phyloP scores from a whole-genome alignment of 805 yeast species.

The Brettanomyces nanus region DNA sequence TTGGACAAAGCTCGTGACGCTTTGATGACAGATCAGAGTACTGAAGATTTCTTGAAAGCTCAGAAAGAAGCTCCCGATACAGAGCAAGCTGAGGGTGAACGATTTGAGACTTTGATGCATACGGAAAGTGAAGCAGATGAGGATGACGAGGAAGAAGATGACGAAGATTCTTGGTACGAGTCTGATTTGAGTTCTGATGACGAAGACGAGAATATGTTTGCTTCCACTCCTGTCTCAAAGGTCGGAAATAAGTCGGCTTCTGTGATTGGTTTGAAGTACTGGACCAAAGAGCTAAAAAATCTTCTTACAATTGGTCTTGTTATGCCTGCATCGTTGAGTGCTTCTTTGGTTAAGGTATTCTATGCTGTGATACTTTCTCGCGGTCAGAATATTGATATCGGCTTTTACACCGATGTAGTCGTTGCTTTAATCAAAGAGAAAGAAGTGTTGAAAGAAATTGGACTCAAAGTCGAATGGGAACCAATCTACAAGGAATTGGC shows the following conservation, averaged over 20 bases:
- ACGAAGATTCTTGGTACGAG: slow-evolving; percentile 29
- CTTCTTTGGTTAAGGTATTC: slow-evolving; percentile 57
- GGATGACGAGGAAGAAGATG: slow-evolving; percentile 29
- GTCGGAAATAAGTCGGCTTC: slow-evolving; percentile 62
- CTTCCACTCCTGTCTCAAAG: slow-evolving; percentile 46
- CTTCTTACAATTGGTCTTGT: slow-evolving; percentile 74
- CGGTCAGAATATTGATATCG: slow-evolving; percentile 58
- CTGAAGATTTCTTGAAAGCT: slow-evolving; percentile 31
- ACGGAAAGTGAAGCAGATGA: slow-evolving; percentile 27
- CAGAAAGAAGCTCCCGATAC: slow-evolving; percentile 18
- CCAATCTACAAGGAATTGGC: slow-evolving; percentile 32
- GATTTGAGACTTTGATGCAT: slow-evolving; percentile 19
- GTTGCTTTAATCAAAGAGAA: slow-evolving; percentile 46
- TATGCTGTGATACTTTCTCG: slow-evolving; percentile 64
- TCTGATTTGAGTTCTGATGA: slow-evolving; percentile 28
- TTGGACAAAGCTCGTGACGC: slow-evolving; percentile 34
- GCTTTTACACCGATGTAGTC: slow-evolving; percentile 55
- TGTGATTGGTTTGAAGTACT: slow-evolving; percentile 64
- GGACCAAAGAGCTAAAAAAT: slow-evolving; percentile 80
- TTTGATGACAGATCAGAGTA: slow-evolving; percentile 24
- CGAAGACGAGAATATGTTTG: slow-evolving; percentile 32
- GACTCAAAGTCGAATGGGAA: slow-evolving; percentile 44
- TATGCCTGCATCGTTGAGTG: slow-evolving; percentile 60
- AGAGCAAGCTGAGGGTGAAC: slow-evolving; percentile 30
- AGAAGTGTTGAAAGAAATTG: slow-evolving; percentile 29